phyloP scores from a whole-genome alignment of 2,329 filamentous ascomycete genomes.

The Neofusicoccum laricinum region DNA sequence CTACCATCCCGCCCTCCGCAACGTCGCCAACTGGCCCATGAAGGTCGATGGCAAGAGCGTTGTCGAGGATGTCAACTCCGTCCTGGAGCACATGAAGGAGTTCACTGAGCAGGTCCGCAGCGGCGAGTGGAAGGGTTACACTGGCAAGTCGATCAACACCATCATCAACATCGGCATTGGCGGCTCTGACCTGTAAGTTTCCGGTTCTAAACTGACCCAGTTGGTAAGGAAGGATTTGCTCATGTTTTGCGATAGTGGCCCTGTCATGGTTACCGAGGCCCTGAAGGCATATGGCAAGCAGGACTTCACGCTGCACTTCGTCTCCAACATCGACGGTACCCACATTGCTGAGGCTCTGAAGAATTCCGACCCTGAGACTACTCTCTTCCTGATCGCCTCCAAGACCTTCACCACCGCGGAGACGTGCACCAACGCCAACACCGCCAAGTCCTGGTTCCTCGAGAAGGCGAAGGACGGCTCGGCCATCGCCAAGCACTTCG shows the following conservation, averaged over 20 bases:
- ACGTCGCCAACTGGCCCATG: constrained; percentile 77
- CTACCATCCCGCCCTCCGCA: constrained; percentile 91
- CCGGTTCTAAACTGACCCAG: no score
- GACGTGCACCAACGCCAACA: constrained; percentile 95
- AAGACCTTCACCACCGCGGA: constrained; percentile 99
- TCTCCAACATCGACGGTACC: constrained; percentile 99
- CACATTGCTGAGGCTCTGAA: constrained; percentile 93
- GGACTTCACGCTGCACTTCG: constrained; percentile 89
- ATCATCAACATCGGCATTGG: constrained; percentile 98
- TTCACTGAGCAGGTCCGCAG: constrained; percentile 94
- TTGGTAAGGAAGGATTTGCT: not conserved
- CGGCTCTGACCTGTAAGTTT: constrained; percentile 89
- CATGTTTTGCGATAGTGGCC: constrained; percentile 59
- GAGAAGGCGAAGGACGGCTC: constrained; percentile 71
- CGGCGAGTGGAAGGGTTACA: constrained; percentile 95
- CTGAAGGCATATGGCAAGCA: constrained; percentile 90
- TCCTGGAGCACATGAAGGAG: constrained; percentile 96
- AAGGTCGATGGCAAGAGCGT: constrained; percentile 89
- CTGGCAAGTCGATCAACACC: constrained; percentile 94
- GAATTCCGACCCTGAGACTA: constrained; percentile 89
- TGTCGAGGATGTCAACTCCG: constrained; percentile 86
- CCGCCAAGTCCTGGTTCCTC: constrained; percentile 95
- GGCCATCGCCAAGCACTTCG: constrained; percentile 95
- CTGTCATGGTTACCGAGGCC: constrained; percentile 98
- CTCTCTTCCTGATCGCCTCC: constrained; percentile 96